A percentile compares a stretch with the other conserved stretches of the same genome.
These are phyloP conservation scores for Aureobasidium sp. DNA, from an alignment of 2,329 filamentous ascomycete species.

Conservation along the genomic window DNA sequence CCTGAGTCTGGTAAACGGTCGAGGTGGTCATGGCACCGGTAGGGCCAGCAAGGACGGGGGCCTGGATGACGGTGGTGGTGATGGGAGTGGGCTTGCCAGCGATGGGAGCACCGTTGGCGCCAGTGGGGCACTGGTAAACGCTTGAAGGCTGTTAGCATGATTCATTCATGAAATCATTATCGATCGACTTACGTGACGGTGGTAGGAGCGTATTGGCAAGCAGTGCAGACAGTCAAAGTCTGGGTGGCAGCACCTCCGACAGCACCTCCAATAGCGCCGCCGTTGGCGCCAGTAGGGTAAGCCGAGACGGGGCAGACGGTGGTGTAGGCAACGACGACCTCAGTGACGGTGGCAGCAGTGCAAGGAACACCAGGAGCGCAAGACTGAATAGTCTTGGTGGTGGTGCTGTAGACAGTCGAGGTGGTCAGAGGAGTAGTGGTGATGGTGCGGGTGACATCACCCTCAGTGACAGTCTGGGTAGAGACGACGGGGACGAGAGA, in stretches of 20 bases:
- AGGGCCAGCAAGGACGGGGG: not conserved
- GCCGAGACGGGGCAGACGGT: slow-evolving; percentile 11
- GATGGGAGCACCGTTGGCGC: not conserved
- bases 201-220: not conserved
- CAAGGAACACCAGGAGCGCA: slow-evolving; percentile 11
- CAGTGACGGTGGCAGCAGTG: slow-evolving; percentile 8
- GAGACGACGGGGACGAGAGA: not conserved
- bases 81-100: not conserved
- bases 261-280: not conserved
- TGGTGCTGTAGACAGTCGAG: slow-evolving; percentile 12
- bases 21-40: not conserved
- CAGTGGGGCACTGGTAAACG: slow-evolving; percentile 7
- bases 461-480: not conserved
- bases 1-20: not conserved
- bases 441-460: not conserved
- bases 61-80: not conserved
- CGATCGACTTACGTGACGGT: not conserved
- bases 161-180: no score
- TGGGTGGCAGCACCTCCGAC: not conserved
- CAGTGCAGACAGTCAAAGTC: slow-evolving; percentile 3
- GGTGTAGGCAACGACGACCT: slow-evolving; percentile 9
- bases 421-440: slow-evolving; percentile 10
- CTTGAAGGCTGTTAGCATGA: no score
- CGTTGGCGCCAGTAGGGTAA: not conserved
- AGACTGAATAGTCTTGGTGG: not conserved